phyloP scores from a whole-genome alignment of 1,139 yeast species.

The Kurtzmaniella natalensis region DNA sequence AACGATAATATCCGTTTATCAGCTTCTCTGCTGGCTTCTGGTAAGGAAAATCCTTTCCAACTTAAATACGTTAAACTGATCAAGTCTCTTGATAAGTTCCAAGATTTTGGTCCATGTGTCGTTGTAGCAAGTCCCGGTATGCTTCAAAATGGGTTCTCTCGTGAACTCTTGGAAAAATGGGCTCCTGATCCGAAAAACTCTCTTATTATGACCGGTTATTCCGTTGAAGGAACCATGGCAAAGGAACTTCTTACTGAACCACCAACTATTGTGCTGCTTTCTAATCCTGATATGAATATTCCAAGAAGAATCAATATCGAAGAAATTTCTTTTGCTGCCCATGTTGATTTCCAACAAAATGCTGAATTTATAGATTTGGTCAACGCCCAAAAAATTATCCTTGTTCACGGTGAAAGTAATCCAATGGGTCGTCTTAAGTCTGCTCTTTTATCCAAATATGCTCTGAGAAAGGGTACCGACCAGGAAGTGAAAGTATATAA shows the following conservation, averaged over 20 bases:
- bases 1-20: conserved; percentile 80
- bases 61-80: conserved; percentile 82
- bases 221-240: conserved; percentile 98
- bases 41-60: conserved; percentile 71
- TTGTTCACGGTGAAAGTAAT: conserved; percentile 97
- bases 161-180: conserved; percentile 92
- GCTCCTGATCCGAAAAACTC: conserved; percentile 93
- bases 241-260: conserved; percentile 87
- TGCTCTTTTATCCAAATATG: conserved; percentile 83
- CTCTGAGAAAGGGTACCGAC: conserved; percentile 78
- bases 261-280: conserved; percentile 72
- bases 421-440: conserved; percentile 97
- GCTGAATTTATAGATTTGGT: conserved; percentile 85
- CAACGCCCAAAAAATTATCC: conserved; percentile 74
- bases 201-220: conserved; percentile 88
- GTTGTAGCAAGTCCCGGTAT: conserved; percentile 97
- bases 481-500: conserved; percentile 89
- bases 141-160: conserved; percentile 92
- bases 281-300: conserved; percentile 74
- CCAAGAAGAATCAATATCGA: conserved; percentile 90
- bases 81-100: conserved; percentile 75
- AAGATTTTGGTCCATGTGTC: conserved; percentile 93
- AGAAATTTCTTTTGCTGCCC: conserved; percentile 97
- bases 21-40: conserved; percentile 53
- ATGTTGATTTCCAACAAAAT: conserved; percentile 93